Evolutionary conservation across 2,329 filamentous ascomycete genomes (phyloP), one percentile per base, ranked within the genome.

Genomic region (Didymella keratinophila): DNA sequence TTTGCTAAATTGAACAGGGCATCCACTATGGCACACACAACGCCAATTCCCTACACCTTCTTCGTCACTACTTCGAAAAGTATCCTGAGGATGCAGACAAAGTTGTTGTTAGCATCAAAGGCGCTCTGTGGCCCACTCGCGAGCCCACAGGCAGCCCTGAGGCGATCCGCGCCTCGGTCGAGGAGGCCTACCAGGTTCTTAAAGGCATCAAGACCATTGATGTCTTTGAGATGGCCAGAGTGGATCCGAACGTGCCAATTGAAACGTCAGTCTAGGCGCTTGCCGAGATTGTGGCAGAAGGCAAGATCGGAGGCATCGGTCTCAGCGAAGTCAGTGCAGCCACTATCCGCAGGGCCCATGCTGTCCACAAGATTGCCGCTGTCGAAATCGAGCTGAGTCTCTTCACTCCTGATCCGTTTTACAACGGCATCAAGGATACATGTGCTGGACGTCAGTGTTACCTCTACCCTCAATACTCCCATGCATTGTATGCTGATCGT

Each of bases 351-450:
- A 78, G 78, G 56, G 83, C 81, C 32, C 77, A 80, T 48, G 81
- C 81, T 48, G 79, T 86, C 39, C 81, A 83, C 61, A 84, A 83
- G 16, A 83, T 88, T 47, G 79, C 79, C 1, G 81, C 82, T 2
- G 85, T 88, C 6, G 86, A 89, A 67, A 82, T 87, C 23, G 86
- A 89, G 68, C 78, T 88, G 55, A 84, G 81, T 12, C 76, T 87
- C 1, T 88, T 81, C 78, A 77, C 78, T 5, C 84, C 83, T 2
- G 81, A 86, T 25, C 82, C 86, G 41, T 71, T 87, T 5, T 72
- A 82, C 20, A 88, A 88, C 61, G 86, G 82, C n/a, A 80, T 89
- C 2, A 82, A 83, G 2, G 68, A 78, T 50, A 79, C 82, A 1
- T 88, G 86, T 12, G 16, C n/a, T 23, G 48, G 43, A 21, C 27